Evolutionary conservation across 176 grass and related monocot genomes (phyloP).

Genomic region (Melocanna baccifera): DNA sequence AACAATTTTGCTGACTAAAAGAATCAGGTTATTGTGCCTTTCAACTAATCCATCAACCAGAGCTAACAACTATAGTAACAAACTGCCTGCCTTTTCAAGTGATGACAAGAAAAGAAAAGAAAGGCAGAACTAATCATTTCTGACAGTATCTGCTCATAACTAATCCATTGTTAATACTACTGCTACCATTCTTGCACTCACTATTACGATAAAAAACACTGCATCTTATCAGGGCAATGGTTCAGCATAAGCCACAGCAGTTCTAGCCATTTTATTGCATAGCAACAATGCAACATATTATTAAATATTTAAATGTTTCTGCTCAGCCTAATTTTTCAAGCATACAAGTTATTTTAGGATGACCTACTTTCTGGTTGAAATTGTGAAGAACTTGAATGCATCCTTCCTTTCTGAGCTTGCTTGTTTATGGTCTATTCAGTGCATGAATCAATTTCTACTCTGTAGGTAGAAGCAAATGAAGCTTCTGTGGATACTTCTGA

Average conservation of each 20-base stretch:
- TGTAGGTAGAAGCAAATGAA: conserved; percentile 73
- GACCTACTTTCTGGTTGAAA: not conserved
- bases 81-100: not conserved
- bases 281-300: not conserved
- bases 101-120: not conserved
- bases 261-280: not conserved
- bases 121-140: not conserved
- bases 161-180: not conserved
- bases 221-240: not conserved
- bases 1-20: not conserved
- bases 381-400: conserved; percentile 11
- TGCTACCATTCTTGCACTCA: not conserved
- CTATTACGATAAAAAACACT: not conserved
- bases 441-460: conserved; percentile 34
- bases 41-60: not conserved
- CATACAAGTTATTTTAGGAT: not conserved
- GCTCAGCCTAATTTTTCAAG: not conserved
- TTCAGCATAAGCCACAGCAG: not conserved
- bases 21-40: not conserved
- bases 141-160: not conserved
- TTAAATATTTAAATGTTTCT: not conserved
- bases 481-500: conserved; percentile 50
- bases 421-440: conserved; percentile 22
- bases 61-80: not conserved
- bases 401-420: not conserved